Base-by-base conservation (phyloP, 1,284 basidiomycete genomes). In the Limonomyces culmigenus region DNA sequence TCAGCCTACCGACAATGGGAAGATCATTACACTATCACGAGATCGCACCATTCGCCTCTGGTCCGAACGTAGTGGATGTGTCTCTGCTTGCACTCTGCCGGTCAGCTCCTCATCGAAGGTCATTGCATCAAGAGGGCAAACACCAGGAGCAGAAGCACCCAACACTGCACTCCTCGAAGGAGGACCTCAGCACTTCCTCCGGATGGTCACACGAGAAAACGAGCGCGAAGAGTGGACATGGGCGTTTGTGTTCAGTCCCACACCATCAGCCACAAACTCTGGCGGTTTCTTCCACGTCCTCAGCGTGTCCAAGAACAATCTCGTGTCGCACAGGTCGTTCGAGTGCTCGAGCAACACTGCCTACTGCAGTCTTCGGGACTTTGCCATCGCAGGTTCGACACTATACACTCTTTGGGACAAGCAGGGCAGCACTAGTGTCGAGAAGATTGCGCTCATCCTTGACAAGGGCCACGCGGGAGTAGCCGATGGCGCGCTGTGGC, bases 31-130 rank as follows among this genome's bases (percentile, higher is more conserved):
- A 2, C 65, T 95, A 34, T 88, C 88, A n/a, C 66, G 87, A 39
- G 88, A 95, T 58, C 70, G 79, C 38, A 79, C 78, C 37, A 61
- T 95, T 32, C 69, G 87, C 34, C 64, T 84, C 30, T 96, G 89
- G 88, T 76, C 73, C 42, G 61, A 69, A 29, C 69, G 72, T 47
- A 62, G 70, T 35, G 76, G 77, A 19, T 83, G 79, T 50, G 63
- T 78, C 17, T 64, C 71, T 21, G 69, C 68, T 18, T 74, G 68
- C 48, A 50, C 55, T 6, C 54, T 83, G 29, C 48, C 56, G 16
- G 41, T 52, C 3, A 41, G 45, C 18, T 53, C 65, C 42, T 41
- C 52, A 49, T 20, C 56, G 55, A 23, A 55, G 58, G 42, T 59
- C 63, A 35, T 41, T 48, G 4, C 54, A 54, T 14, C 55, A 56